Evolutionary conservation across 768 basidiomycete genomes (phyloP).

Genomic region (Trametes cubensis): DNA sequence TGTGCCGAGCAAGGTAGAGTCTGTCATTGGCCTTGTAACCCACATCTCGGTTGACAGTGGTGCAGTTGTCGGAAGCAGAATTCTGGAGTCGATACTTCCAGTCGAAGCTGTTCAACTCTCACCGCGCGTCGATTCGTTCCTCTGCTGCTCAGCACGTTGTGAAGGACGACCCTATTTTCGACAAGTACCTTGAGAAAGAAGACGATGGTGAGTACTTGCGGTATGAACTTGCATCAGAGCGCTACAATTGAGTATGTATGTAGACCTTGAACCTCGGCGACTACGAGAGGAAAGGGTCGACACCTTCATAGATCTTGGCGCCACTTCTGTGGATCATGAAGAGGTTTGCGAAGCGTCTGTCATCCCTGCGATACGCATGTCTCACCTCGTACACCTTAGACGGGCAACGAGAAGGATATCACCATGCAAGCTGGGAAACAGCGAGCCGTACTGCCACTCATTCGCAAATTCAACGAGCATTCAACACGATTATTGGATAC

Average conservation of each 20-base stretch:
- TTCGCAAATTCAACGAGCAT: constrained; percentile 97
- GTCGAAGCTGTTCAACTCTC: constrained; percentile 92
- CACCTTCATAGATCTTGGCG: constrained; percentile 80
- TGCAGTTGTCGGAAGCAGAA: constrained; percentile 82
- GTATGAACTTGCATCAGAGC: not conserved
- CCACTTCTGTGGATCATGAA: constrained; percentile 89
- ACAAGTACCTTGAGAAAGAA: constrained; percentile 93
- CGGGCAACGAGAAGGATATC: constrained; percentile 84
- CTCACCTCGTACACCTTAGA: constrained; percentile 45
- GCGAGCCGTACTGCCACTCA: constrained; percentile 84
- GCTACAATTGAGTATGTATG: not conserved
- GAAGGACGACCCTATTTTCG: constrained; percentile 91
- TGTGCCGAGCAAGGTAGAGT: constrained; percentile 77
- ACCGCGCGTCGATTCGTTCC: constrained; percentile 90
- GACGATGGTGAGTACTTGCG: constrained; percentile 73
- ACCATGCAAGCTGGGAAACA: constrained; percentile 97
- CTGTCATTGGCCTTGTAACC: constrained; percentile 7
- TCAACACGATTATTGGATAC: constrained; percentile 86
- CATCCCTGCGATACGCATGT: not conserved
- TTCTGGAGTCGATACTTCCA: constrained; percentile 99
- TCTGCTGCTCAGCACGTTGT: constrained; percentile 82
- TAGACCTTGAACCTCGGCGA: constrained; percentile 79
- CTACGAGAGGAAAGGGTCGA: constrained; percentile 69
- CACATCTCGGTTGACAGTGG: not conserved
- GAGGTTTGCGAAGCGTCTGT: constrained; percentile 53